phyloP scores from a whole-genome alignment of 768 basidiomycete genomes.

The Russula compacta region DNA sequence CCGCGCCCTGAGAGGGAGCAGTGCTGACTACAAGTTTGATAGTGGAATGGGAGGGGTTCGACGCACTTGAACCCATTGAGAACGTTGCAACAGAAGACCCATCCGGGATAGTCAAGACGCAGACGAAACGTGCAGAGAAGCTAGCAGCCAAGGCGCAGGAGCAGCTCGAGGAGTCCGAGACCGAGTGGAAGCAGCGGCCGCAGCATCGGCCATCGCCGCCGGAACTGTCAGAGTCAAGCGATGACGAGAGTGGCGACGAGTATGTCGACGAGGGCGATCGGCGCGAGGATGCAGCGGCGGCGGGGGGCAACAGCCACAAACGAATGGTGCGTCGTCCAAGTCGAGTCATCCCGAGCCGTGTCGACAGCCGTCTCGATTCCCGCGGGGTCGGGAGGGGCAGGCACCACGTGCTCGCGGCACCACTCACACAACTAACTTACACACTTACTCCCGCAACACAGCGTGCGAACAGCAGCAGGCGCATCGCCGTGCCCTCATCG shows the following conservation, averaged over 20 bases:
- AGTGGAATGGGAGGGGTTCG: constrained; percentile 71
- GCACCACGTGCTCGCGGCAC: neutral
- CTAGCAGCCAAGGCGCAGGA: constrained; percentile 24
- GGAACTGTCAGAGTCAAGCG: constrained; percentile 22
- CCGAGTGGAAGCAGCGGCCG: constrained; percentile 24
- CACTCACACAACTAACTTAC: too few species aligned
- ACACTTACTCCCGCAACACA: neutral
- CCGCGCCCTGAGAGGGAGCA: neutral
- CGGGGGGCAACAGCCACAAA: constrained; percentile 26
- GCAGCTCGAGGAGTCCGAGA: constrained; percentile 36
- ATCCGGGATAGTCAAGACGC: constrained; percentile 13
- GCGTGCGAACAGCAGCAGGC: neutral
- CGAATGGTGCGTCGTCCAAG: constrained; percentile 36
- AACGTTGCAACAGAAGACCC: constrained; percentile 20
- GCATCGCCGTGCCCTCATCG: constrained; percentile 2
- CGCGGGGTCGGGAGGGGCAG: too few species aligned
- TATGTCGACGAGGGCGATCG: constrained; percentile 48
- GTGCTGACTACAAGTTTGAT: constrained; percentile 18
- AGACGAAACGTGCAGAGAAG: constrained; percentile 23
- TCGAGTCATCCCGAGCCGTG: too few species aligned
- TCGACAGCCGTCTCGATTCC: too few species aligned
- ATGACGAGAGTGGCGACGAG: constrained; percentile 54
- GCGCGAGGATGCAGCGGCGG: constrained; percentile 19
- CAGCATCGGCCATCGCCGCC: constrained; percentile 7
- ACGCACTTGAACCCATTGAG: constrained; percentile 36